Conservation (phyloP, 2,329 filamentous ascomycete species). For the Salinomyces thailandicus region DNA sequence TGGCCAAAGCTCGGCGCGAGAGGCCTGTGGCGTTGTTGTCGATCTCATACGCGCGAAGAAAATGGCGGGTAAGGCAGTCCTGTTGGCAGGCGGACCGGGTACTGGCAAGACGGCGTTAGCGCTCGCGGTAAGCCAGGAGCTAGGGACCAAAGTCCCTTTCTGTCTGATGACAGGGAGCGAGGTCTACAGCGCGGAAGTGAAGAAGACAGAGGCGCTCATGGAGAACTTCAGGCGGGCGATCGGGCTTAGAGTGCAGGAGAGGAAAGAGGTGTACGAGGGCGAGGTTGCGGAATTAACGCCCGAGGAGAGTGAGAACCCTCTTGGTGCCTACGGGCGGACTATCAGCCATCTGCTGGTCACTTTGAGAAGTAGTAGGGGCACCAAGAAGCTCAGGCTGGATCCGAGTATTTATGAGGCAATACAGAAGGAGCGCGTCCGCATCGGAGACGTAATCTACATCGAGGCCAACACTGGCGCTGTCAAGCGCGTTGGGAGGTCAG, state of each 20-base stretch:
- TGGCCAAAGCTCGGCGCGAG: slow-evolving; percentile 75
- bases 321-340: slow-evolving; percentile 93
- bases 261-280: slow-evolving; percentile 98
- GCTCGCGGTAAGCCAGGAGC: slow-evolving; percentile 88
- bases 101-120: slow-evolving; percentile 96
- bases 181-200: slow-evolving; percentile 94
- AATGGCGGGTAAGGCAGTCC: slow-evolving; percentile 89
- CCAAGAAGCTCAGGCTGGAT: slow-evolving; percentile 93
- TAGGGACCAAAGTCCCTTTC: slow-evolving; percentile 96
- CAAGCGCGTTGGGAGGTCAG: slow-evolving; percentile 90
- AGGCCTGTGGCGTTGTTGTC: slow-evolving; percentile 94
- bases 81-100: slow-evolving; percentile 87
- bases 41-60: slow-evolving; percentile 93
- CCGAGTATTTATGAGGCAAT: slow-evolving; percentile 99
- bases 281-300: slow-evolving; percentile 96
- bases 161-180: slow-evolving; percentile 97
- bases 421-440: slow-evolving; percentile 91
- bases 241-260: slow-evolving; percentile 91
- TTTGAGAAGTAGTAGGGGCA: slow-evolving; percentile 87
- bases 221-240: slow-evolving; percentile 98
- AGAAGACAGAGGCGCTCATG: slow-evolving; percentile 99
- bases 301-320: slow-evolving; percentile 93
- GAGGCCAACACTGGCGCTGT: slow-evolving; percentile 97
- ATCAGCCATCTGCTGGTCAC: slow-evolving; percentile 93
- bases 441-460: slow-evolving; percentile 97